Evolutionary conservation across 2,329 filamentous ascomycete species (phyloP).

Genomic region (Monilinia fructigena): DNA sequence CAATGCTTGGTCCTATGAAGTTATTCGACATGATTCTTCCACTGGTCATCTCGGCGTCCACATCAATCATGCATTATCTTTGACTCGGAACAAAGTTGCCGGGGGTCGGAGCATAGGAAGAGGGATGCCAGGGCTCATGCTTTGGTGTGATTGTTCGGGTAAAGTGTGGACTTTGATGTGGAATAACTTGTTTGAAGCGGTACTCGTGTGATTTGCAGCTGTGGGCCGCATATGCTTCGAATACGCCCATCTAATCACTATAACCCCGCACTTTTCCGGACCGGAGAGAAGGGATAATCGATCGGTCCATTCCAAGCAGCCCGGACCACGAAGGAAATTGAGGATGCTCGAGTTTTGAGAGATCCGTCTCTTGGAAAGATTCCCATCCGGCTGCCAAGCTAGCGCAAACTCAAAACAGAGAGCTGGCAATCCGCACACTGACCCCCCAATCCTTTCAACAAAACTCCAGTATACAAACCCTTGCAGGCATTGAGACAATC

Average conservation of each 20-base stretch:
- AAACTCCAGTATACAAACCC: neutral
- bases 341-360: neutral
- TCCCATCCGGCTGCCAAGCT: neutral
- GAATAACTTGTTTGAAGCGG: neutral
- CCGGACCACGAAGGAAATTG: slow-evolving; percentile 9
- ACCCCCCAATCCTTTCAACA: slow-evolving; percentile 1
- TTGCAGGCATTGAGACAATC: slow-evolving; percentile 4
- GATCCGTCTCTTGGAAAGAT: neutral
- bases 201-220: no score
- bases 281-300: slow-evolving; percentile 8
- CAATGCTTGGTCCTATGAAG: neutral
- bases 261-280: neutral
- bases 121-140: neutral
- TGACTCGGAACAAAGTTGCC: fast-evolving
- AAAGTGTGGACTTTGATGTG: slow-evolving; percentile 6
- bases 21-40: slow-evolving; percentile 1
- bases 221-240: neutral
- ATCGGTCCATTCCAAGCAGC: neutral
- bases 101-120: neutral
- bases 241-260: neutral
- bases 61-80: neutral
- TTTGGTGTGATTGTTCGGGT: neutral
- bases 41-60: neutral
- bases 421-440: neutral
- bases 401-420: slow-evolving; percentile 5